These are phyloP conservation scores for Talaromyces piceae DNA, from an alignment of 2,329 filamentous ascomycete species.

Conservation along the genomic window DNA sequence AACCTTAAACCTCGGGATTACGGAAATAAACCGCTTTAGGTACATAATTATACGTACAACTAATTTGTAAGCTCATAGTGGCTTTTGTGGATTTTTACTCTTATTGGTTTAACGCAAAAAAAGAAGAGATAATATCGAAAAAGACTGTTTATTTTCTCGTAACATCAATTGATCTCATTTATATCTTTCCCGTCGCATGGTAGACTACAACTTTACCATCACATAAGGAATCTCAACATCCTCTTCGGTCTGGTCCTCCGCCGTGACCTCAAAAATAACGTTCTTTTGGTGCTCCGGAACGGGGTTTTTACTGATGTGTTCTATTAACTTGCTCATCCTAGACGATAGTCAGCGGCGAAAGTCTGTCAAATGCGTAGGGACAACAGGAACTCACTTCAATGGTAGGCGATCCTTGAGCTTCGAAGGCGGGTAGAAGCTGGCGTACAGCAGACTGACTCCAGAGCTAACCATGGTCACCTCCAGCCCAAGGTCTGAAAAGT, in stretches of 20 bases:
- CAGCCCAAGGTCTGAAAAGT: slow-evolving; percentile 75
- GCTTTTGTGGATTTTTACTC: not conserved
- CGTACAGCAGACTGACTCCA: slow-evolving; percentile 91
- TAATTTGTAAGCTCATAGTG: not conserved
- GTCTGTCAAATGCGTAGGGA: not conserved
- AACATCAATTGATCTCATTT: not conserved
- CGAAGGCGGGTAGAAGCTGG: slow-evolving; percentile 79
- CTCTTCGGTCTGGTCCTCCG: slow-evolving; percentile 79
- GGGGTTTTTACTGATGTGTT: slow-evolving; percentile 83
- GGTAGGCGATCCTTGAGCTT: slow-evolving; percentile 74
- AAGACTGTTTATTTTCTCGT: not conserved
- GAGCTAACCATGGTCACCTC: slow-evolving; percentile 89
- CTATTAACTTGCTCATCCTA: slow-evolving; percentile 82
- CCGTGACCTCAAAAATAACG: slow-evolving; percentile 92
- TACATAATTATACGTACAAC: not conserved
- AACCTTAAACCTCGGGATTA: not conserved
- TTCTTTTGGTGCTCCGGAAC: slow-evolving; percentile 90
- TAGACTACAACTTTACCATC: slow-evolving; percentile 62
- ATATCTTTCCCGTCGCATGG: not conserved
- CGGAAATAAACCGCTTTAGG: not conserved
- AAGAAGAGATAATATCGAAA: not conserved
- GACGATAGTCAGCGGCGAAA: slow-evolving; percentile 21
- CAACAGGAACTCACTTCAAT: slow-evolving; percentile 52
- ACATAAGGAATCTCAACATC: slow-evolving; percentile 97
- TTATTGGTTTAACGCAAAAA: not conserved